Conservation (phyloP, 352 stramenopile genomes). For the Globisporangium paroecandrum region DNA sequence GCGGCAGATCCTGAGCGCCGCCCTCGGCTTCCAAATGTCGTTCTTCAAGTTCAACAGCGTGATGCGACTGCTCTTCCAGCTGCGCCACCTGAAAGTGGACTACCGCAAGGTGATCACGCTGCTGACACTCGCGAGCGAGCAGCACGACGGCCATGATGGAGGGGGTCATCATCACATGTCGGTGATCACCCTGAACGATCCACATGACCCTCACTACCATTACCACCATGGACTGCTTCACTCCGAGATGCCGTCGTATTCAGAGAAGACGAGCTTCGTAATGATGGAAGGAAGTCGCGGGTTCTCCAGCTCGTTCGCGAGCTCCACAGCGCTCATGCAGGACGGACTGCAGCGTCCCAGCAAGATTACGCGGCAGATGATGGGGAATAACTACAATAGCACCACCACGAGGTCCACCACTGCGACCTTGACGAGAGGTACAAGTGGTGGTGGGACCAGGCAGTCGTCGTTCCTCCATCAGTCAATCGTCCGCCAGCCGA, state of each 20-base stretch:
- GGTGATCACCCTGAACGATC: constrained; percentile 2
- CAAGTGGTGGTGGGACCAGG: background rate
- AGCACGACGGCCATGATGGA: constrained; percentile 1
- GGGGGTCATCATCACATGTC: background rate
- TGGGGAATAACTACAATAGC: background rate
- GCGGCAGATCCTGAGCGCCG: constrained; percentile 26
- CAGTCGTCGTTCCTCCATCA: constrained; percentile 1
- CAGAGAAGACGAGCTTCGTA: constrained; percentile 9
- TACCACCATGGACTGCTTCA: constrained; percentile 5
- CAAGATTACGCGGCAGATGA: constrained; percentile 16
- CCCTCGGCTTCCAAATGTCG: constrained; percentile 44
- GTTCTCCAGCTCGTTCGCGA: background rate
- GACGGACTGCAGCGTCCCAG: constrained; percentile 9
- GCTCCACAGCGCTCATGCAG: constrained; percentile 1
- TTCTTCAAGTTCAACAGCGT: constrained; percentile 61
- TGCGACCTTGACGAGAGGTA: background rate
- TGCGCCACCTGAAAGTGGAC: constrained; percentile 24
- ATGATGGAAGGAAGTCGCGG: constrained; percentile 9
- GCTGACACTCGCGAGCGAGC: constrained; percentile 16
- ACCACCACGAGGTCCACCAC: background rate
- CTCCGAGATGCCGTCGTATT: constrained; percentile 2
- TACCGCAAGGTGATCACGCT: constrained; percentile 25
- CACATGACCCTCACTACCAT: background rate
- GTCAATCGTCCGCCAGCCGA: background rate
- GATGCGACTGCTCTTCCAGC: constrained; percentile 44